A percentile compares a stretch with the other conserved stretches of the same genome.
These are phyloP conservation scores for Cyclotella cryptica DNA, from an alignment of 108 stramenopile species.

Conservation along the genomic window DNA sequence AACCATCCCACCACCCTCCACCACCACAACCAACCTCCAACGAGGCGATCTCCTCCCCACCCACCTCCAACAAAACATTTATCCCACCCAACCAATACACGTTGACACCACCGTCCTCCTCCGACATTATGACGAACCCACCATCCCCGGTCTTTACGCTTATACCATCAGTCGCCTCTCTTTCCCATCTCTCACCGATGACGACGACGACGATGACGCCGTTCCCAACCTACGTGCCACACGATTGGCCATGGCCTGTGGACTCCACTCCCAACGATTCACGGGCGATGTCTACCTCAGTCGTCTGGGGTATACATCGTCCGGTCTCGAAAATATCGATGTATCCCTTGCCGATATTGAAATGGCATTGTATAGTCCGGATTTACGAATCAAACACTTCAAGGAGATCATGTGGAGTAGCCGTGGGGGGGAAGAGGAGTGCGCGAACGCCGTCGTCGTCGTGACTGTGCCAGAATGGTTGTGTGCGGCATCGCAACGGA, in stretches of 20 bases:
- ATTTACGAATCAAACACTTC: slow-evolving; percentile 57
- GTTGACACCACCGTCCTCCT: slow-evolving; percentile 24
- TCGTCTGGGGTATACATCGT: slow-evolving; percentile 39
- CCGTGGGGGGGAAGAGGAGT: background rate
- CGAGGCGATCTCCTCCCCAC: slow-evolving; percentile 27
- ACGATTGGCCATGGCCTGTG: slow-evolving; percentile 85
- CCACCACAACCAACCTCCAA: no score
- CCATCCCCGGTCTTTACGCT: slow-evolving; percentile 24
- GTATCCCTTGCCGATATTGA: slow-evolving; percentile 25
- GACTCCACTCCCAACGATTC: slow-evolving; percentile 66
- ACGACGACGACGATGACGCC: background rate
- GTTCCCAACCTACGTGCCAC: slow-evolving; percentile 76
- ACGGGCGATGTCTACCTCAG: slow-evolving; percentile 63
- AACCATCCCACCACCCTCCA: no score
- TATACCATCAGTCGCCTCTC: slow-evolving; percentile 25
- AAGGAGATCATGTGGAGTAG: background rate
- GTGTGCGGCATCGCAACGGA: slow-evolving; percentile 66
- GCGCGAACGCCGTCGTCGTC: background rate
- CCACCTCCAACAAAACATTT: slow-evolving; percentile 14
- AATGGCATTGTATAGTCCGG: slow-evolving; percentile 52
- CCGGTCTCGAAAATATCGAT: slow-evolving; percentile 28
- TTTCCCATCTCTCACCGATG: no score
- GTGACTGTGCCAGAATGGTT: slow-evolving; percentile 62
- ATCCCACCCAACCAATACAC: background rate
- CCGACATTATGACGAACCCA: slow-evolving; percentile 1